Percentiles rank a stretch among this genome's conserved stretches.
phyloP scores from a whole-genome alignment of 2,329 filamentous ascomycete genomes.

The Calonectria multiphialidica region DNA sequence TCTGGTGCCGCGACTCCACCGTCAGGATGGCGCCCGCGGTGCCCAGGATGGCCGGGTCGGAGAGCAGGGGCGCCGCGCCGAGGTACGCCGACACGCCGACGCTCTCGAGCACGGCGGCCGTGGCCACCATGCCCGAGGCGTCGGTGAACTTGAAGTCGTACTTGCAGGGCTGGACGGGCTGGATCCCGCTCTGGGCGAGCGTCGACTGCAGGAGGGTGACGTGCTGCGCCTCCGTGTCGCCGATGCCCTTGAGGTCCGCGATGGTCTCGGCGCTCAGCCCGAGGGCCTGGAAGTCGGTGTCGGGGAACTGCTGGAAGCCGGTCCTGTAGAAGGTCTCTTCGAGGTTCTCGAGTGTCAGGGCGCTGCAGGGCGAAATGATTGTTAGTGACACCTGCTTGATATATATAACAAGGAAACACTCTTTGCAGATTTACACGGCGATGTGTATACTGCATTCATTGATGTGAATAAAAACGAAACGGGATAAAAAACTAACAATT shows the following conservation, averaged over 20 bases:
- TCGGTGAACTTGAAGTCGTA: slow-evolving; percentile 83
- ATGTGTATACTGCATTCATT: neutral
- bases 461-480: neutral
- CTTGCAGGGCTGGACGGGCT: slow-evolving; percentile 76
- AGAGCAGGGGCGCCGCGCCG: slow-evolving; percentile 76
- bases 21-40: slow-evolving; percentile 79
- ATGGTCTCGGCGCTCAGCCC: slow-evolving; percentile 46
- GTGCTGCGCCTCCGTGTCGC: slow-evolving; percentile 68
- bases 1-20: slow-evolving; percentile 80
- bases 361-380: slow-evolving; percentile 47
- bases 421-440: neutral
- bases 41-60: slow-evolving; percentile 69
- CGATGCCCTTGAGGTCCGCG: slow-evolving; percentile 70
- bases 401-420: neutral
- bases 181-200: slow-evolving; percentile 67
- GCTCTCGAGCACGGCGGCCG: slow-evolving; percentile 78
- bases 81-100: slow-evolving; percentile 81
- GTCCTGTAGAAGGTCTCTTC: slow-evolving; percentile 80
- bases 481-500: slow-evolving; percentile 61
- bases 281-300: slow-evolving; percentile 71
- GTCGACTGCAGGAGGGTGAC: slow-evolving; percentile 56
- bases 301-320: slow-evolving; percentile 76
- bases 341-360: slow-evolving; percentile 80
- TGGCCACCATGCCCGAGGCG: slow-evolving; percentile 75
- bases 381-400: neutral